phyloP scores from a whole-genome alignment of 495 filamentous ascomycete genomes.

The Daldinia grandis region DNA sequence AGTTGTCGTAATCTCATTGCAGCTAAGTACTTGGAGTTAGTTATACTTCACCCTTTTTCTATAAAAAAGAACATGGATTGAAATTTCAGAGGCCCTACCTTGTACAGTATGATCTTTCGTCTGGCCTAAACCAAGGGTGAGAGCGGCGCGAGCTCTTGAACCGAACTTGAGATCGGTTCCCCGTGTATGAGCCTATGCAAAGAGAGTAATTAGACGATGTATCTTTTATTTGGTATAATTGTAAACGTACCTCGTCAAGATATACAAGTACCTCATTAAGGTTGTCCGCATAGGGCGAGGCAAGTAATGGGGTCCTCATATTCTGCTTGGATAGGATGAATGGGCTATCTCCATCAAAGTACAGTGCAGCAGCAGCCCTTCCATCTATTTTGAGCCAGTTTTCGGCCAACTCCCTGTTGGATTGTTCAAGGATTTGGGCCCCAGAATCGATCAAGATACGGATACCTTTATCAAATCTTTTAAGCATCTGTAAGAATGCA shows the following conservation, averaged over 20 bases:
- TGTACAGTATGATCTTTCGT: constrained; percentile 60
- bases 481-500: constrained; percentile 50
- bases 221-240: neutral
- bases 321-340: constrained; percentile 43
- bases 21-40: constrained; percentile 20
- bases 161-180: constrained; percentile 60
- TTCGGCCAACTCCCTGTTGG: constrained; percentile 51
- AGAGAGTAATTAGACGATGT: neutral
- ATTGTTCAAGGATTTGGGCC: constrained; percentile 57
- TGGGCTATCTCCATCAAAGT: constrained; percentile 51
- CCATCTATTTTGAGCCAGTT: constrained; percentile 57
- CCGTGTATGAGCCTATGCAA: constrained; percentile 52
- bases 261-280: constrained; percentile 52
- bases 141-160: constrained; percentile 46
- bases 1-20: constrained; percentile 57
- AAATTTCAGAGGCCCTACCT: constrained; percentile 25
- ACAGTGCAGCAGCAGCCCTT: constrained; percentile 44
- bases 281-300: constrained; percentile 54
- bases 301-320: constrained; percentile 42
- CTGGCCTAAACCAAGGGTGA: constrained; percentile 56
- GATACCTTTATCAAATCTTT: constrained; percentile 36
- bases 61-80: no score
- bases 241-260: constrained; percentile 30
- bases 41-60: neutral
- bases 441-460: constrained; percentile 61